A percentile compares a stretch with the other conserved stretches of the same genome.
phyloP scores from a whole-genome alignment of 345 rosid genomes.

The Gossypium turneri region DNA sequence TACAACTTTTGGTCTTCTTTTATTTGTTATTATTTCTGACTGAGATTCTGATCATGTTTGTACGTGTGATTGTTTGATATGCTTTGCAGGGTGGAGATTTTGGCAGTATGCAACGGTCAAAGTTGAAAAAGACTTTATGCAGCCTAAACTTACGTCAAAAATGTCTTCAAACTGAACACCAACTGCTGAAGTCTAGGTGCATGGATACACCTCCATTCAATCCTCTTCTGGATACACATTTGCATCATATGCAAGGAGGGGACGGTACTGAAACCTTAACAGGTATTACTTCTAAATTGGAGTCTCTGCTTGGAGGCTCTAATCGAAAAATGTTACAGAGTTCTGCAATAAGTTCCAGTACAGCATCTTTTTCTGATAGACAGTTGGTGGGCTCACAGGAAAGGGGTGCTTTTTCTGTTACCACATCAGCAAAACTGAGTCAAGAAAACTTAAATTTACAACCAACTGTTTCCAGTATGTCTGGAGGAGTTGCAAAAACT shows the following conservation, averaged over 20 bases:
- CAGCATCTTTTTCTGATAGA: conserved; percentile 85
- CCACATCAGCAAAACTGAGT: conserved; percentile 37
- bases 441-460: conserved; percentile 46
- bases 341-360: conserved; percentile 72
- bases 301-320: conserved; percentile 71
- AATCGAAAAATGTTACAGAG: conserved; percentile 49
- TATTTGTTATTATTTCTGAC: neutral
- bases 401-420: conserved; percentile 43
- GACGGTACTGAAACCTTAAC: conserved; percentile 48
- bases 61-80: conserved; percentile 3
- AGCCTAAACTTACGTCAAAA: neutral
- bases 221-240: conserved; percentile 27
- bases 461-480: conserved; percentile 31
- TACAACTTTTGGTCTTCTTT: neutral
- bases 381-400: conserved; percentile 87
- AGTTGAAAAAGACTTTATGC: neutral
- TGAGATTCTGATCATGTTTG: conserved; percentile 2
- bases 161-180: conserved; percentile 20
- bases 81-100: neutral
- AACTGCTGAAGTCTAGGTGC: conserved; percentile 35
- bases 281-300: conserved; percentile 80
- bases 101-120: neutral
- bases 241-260: conserved; percentile 30
- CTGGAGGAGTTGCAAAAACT: conserved; percentile 29
- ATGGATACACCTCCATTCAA: conserved; percentile 25